These are phyloP conservation scores for Phytopythium mirpurense DNA, from an alignment of 352 stramenopile genomes.

Conservation along the genomic window DNA sequence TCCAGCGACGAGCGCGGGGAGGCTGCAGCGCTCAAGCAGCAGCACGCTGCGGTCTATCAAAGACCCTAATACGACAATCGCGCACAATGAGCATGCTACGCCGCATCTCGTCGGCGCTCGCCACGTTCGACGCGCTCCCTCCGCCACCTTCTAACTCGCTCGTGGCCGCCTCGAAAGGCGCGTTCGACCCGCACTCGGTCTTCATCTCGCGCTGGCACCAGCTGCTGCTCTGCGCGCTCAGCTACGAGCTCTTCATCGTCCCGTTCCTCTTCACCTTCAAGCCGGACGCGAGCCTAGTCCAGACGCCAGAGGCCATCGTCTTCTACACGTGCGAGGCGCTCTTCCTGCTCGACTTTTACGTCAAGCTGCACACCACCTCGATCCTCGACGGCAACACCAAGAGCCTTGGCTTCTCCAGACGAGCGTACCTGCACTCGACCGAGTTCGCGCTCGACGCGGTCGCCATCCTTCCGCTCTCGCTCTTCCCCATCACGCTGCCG, in stretches of 20 bases:
- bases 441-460: conserved; percentile 42
- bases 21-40: neutral
- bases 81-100: neutral
- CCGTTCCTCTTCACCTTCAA: conserved; percentile 52
- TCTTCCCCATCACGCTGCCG: conserved; percentile 29
- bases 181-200: conserved; percentile 30
- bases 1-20: neutral
- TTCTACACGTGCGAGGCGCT: conserved; percentile 41
- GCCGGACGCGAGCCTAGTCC: conserved; percentile 1
- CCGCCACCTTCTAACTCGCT: too few relatives aligned
- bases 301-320: conserved; percentile 10
- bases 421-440: conserved; percentile 41
- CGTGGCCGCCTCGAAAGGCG: neutral
- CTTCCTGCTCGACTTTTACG: conserved; percentile 48
- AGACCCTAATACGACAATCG: neutral
- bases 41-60: neutral
- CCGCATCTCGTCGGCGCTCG: conserved; percentile 4
- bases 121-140: neutral
- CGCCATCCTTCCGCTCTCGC: conserved; percentile 32
- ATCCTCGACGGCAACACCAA: conserved; percentile 37
- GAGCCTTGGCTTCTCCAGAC: conserved; percentile 16
- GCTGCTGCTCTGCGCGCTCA: conserved; percentile 25
- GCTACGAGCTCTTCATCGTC: conserved; percentile 44
- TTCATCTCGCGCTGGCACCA: conserved; percentile 52
- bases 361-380: conserved; percentile 50